These are phyloP conservation scores for Diplodia seriata DNA, from an alignment of 2,329 filamentous ascomycete species.

Conservation along the genomic window DNA sequence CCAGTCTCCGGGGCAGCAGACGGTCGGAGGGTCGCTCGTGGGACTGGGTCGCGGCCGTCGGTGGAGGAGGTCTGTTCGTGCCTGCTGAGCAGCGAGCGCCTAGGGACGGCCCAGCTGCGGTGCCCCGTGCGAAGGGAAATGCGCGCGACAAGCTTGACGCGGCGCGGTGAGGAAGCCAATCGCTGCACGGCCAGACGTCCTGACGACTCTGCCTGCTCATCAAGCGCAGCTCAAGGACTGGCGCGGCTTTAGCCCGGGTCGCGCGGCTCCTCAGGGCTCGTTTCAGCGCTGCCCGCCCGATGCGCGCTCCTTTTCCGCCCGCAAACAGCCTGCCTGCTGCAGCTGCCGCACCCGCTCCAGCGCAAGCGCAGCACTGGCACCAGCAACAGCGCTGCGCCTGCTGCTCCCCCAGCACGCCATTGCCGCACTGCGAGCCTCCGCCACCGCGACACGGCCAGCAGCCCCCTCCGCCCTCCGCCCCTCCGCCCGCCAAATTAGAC, in stretches of 20 bases:
- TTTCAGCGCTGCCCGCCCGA: constrained; percentile 25
- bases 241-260: not conserved
- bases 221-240: constrained; percentile 5
- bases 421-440: constrained; percentile 6
- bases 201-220: constrained; percentile 11
- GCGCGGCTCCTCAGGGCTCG: constrained; percentile 12
- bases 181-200: constrained; percentile 1
- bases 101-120: constrained; percentile 27
- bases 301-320: constrained; percentile 25
- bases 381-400: too few species aligned
- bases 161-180: constrained; percentile 18
- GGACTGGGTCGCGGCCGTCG: constrained; percentile 20
- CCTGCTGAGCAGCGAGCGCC: constrained; percentile 27
- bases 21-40: constrained; percentile 25
- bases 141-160: constrained; percentile 21
- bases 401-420: not conserved
- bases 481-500: constrained; percentile 9
- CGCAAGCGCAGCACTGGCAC: too few species aligned
- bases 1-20: constrained; percentile 18
- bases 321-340: constrained; percentile 14
- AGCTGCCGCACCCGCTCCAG: not conserved
- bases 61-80: constrained; percentile 28
- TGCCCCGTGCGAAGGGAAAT: constrained; percentile 25
- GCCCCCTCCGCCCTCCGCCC: not conserved
- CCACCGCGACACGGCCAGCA: not conserved